These are phyloP conservation scores for Eucalyptus cladocalyx DNA, from an alignment of 345 rosid genomes.

Conservation along the genomic window DNA sequence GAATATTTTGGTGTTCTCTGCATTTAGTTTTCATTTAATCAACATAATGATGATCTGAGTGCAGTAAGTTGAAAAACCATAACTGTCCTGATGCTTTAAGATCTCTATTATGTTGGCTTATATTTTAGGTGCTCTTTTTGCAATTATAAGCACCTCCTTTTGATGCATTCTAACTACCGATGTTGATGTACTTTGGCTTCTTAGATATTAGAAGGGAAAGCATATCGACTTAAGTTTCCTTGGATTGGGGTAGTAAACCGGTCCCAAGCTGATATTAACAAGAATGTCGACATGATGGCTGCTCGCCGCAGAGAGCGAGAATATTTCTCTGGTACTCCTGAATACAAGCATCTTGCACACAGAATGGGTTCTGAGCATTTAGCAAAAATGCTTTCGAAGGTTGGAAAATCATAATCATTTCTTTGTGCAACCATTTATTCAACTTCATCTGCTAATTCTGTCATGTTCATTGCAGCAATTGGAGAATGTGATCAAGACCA, in stretches of 20 bases:
- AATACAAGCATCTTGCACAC: constrained; percentile 89
- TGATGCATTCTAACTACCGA: not conserved
- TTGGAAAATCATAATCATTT: not conserved
- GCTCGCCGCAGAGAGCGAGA: constrained; percentile 95
- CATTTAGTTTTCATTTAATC: not conserved
- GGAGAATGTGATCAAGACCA: constrained; percentile 94
- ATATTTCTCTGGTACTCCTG: constrained; percentile 74
- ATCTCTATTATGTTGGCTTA: not conserved
- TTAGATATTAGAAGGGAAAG: constrained; percentile 88
- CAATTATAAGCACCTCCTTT: not conserved
- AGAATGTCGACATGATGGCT: constrained; percentile 97
- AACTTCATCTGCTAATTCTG: not conserved
- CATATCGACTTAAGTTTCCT: constrained; percentile 81
- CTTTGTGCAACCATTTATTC: not conserved
- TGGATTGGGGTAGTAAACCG: constrained; percentile 99
- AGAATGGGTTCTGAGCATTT: constrained; percentile 99
- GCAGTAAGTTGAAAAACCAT: not conserved
- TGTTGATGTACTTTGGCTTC: not conserved
- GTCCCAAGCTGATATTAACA: constrained; percentile 97
- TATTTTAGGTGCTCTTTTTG: not conserved
- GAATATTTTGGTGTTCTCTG: not conserved
- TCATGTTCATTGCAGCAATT: constrained; percentile 56
- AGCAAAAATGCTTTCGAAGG: constrained; percentile 95
- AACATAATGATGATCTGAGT: not conserved
- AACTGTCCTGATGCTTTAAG: not conserved